Evolutionary conservation across 305 asterid species (phyloP).

Genomic region (Salvia sclarea): DNA sequence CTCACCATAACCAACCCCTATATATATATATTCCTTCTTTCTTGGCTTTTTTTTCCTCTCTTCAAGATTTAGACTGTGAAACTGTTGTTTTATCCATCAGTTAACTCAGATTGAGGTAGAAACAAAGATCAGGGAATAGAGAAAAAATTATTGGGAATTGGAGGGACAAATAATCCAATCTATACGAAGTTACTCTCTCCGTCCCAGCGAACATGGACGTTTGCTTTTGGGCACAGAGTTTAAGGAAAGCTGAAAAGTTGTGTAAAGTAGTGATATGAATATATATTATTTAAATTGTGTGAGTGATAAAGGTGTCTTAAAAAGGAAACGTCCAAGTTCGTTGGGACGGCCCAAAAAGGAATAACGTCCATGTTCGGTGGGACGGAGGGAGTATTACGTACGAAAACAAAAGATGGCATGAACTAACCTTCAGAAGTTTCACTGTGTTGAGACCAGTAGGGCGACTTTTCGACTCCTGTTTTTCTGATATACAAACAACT

Average conservation of each 20-base stretch:
- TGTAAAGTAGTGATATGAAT: too few species aligned
- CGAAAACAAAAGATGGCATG: not conserved
- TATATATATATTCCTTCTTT: too few species aligned
- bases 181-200: conserved; percentile 24
- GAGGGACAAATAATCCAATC: conserved; percentile 13
- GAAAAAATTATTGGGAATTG: conserved; percentile 6
- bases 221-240: too few species aligned
- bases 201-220: too few species aligned
- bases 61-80: not conserved
- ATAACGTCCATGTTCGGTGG: too few species aligned
- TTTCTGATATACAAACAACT: conserved; percentile 66
- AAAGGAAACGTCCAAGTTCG: too few species aligned
- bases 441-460: conserved; percentile 91
- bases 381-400: too few species aligned
- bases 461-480: conserved; percentile 70
- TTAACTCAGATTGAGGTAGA: conserved; percentile 17
- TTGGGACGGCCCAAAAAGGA: too few species aligned
- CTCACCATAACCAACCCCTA: too few species aligned
- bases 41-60: not conserved
- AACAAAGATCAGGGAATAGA: conserved; percentile 16
- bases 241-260: too few species aligned
- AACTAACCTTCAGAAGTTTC: conserved; percentile 84
- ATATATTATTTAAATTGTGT: too few species aligned
- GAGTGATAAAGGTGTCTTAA: too few species aligned
- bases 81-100: not conserved